These are phyloP conservation scores for Hawksworthiomyces lignivorus DNA, from an alignment of 2,329 filamentous ascomycete genomes.

Conservation along the genomic window DNA sequence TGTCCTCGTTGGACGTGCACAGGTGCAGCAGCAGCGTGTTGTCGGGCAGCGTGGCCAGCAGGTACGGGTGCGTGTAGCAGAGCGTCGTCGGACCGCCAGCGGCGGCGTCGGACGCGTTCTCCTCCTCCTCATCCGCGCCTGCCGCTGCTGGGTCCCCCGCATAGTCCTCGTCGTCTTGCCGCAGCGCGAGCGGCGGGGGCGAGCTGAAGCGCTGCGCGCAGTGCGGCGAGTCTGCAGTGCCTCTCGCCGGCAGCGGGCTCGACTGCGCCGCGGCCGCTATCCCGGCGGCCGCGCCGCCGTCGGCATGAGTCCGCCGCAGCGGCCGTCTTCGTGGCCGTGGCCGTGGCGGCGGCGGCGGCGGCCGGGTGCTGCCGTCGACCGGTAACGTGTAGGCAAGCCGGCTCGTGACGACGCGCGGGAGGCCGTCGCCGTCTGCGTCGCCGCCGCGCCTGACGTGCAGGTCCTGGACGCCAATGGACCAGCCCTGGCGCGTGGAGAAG, in stretches of 20 bases:
- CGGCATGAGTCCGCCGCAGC: no score
- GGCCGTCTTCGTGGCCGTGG: background rate
- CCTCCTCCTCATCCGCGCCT: background rate
- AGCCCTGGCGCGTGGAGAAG: conserved; percentile 68
- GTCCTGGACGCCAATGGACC: conserved; percentile 90
- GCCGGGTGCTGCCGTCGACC: conserved; percentile 12
- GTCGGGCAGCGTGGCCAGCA: conserved; percentile 75
- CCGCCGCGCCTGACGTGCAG: conserved; percentile 48
- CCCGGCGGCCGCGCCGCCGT: no score
- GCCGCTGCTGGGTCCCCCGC: background rate
- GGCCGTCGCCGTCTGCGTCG: background rate
- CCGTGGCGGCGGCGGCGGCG: background rate
- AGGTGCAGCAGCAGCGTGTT: conserved; percentile 81
- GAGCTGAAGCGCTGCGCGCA: no score
- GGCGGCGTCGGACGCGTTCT: conserved; percentile 4
- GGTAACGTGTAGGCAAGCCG: conserved; percentile 33
- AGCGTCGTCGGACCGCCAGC: conserved; percentile 49
- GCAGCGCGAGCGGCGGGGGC: no score
- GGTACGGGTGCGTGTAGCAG: conserved; percentile 73
- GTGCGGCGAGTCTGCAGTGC: no score
- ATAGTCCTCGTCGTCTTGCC: no score
- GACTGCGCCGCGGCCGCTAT: no score
- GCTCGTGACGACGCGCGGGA: conserved; percentile 29
- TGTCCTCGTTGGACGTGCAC: conserved; percentile 62
- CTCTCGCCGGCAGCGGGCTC: no score